phyloP scores from a whole-genome alignment of 106 monocot species.

The Allium fistulosum region DNA sequence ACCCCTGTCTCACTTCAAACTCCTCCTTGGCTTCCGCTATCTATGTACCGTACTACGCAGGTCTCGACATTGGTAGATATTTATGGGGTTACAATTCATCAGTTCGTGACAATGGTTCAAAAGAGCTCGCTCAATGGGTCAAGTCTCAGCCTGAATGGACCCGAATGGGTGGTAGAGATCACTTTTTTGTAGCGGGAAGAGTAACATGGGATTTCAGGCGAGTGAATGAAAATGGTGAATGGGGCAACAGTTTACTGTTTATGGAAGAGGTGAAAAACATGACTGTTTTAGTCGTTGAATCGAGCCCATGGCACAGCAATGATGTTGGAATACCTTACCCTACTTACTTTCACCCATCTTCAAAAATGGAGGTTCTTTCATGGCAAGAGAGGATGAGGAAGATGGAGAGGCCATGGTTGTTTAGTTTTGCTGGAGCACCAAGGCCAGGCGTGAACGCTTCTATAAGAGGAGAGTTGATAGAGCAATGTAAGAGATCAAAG shows the following conservation, averaged over 20 bases:
- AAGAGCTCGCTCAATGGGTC: conserved; percentile 28
- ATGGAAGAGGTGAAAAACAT: conserved; percentile 27
- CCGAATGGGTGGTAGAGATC: conserved; percentile 35
- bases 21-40: conserved; percentile 15
- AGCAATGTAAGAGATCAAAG: conserved; percentile 18
- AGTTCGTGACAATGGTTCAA: conserved; percentile 9
- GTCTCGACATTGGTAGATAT: conserved; percentile 16
- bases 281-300: conserved; percentile 28
- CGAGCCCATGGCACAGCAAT: conserved; percentile 28
- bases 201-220: conserved; percentile 39
- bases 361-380: conserved; percentile 8
- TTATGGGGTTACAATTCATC: conserved; percentile 14
- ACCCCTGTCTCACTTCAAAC: conserved; percentile 23
- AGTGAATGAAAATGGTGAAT: conserved; percentile 4
- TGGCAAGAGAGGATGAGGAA: conserved; percentile 35
- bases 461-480: conserved; percentile 17
- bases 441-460: conserved; percentile 20
- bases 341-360: conserved; percentile 38
- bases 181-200: conserved; percentile 44
- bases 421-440: conserved; percentile 44
- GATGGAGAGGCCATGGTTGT: conserved; percentile 22
- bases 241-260: conserved; percentile 29
- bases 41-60: conserved; percentile 22
- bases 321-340: conserved; percentile 38
- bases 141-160: conserved; percentile 32